Evolutionary conservation across 73 alveolate species (phyloP).

Genomic region (Effrenium voratum): DNA sequence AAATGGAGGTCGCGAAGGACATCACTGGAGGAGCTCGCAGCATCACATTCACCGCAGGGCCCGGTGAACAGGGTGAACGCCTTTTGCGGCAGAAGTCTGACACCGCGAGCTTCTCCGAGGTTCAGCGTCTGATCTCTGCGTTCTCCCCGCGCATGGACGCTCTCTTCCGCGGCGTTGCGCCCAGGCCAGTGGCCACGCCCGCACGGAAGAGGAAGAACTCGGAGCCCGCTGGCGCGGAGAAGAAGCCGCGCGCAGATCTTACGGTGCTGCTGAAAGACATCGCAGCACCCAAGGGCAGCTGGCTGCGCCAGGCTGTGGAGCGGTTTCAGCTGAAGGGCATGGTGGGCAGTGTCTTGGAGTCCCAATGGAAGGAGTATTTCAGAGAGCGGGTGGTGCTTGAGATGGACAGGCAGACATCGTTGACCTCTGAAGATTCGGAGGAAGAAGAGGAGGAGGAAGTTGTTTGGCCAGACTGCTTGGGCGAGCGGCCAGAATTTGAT

Average conservation of each 20-base stretch:
- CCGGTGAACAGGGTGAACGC: neutral
- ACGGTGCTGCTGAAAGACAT: neutral
- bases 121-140: neutral
- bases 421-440: neutral
- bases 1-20: constrained; percentile 59
- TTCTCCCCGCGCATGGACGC: constrained; percentile 49
- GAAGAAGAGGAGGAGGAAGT: constrained; percentile 18
- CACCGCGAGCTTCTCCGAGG: neutral
- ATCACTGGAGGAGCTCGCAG: constrained; percentile 50
- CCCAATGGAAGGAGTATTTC: constrained; percentile 9
- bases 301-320: constrained; percentile 42
- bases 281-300: neutral
- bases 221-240: neutral
- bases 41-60: constrained; percentile 9
- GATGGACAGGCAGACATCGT: neutral
- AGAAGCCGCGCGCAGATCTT: neutral
- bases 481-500: constrained; percentile 10
- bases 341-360: neutral
- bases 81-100: neutral
- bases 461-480: neutral
- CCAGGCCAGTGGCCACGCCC: constrained; percentile 12
- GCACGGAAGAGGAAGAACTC: constrained; percentile 32
- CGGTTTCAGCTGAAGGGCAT: constrained; percentile 40
- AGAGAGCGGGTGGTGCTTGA: constrained; percentile 24
- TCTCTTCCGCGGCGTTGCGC: constrained; percentile 36